Conservation (phyloP, 2,329 filamentous ascomycete species). For the Aspergillus pseudotamarii region DNA sequence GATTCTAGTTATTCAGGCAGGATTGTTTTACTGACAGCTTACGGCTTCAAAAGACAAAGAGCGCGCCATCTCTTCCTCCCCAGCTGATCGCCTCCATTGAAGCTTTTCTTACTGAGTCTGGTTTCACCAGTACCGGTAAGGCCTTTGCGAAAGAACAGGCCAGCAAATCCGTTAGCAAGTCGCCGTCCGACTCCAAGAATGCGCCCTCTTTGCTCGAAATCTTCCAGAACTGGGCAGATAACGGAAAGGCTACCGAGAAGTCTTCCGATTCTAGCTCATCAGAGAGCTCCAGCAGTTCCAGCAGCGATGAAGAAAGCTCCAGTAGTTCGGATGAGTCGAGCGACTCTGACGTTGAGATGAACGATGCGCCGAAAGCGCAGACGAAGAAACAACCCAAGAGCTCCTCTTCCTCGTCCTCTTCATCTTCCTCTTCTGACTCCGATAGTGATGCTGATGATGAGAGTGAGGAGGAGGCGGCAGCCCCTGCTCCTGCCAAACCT, state of each 20-base stretch:
- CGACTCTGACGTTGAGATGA: constrained; percentile 48
- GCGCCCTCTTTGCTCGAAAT: constrained; percentile 46
- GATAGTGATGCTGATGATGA: constrained; percentile 58
- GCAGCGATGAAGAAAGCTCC: constrained; percentile 30
- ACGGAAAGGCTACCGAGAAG: constrained; percentile 13
- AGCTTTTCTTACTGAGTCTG: constrained; percentile 66
- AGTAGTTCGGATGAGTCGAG: constrained; percentile 40
- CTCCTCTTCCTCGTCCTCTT: constrained; percentile 37
- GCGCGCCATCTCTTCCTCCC: constrained; percentile 50
- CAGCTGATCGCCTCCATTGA: constrained; percentile 70
- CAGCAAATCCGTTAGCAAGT: constrained; percentile 29
- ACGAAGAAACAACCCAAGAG: constrained; percentile 36
- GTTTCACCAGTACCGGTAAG: constrained; percentile 63
- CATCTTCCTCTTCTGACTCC: constrained; percentile 39
- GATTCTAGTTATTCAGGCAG: background rate
- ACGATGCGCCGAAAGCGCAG: constrained; percentile 38
- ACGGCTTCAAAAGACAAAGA: constrained; percentile 28
- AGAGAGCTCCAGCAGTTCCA: constrained; percentile 20
- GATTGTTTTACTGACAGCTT: background rate
- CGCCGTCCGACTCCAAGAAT: constrained; percentile 28
- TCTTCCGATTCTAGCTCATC: constrained; percentile 22
- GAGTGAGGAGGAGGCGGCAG: constrained; percentile 53
- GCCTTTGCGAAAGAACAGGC: constrained; percentile 65
- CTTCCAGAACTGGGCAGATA: constrained; percentile 32
- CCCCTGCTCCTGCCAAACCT: constrained; percentile 36